phyloP scores from a whole-genome alignment of 345 rosid genomes.

The Dipteronia sinensis region DNA sequence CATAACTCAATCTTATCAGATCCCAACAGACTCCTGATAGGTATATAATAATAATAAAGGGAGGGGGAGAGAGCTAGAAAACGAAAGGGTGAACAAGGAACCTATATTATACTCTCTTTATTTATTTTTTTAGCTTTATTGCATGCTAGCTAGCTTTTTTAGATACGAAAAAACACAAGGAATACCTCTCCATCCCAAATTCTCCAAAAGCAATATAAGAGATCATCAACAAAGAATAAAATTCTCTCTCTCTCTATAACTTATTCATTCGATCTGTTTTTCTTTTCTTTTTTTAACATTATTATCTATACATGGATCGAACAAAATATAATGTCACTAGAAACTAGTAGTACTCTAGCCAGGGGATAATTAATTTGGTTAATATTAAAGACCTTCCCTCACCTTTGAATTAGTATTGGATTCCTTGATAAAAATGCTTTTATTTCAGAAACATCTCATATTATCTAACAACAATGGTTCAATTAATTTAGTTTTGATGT shows the following conservation, averaged over 20 bases:
- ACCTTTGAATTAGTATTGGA: no score
- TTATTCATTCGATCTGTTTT: neutral
- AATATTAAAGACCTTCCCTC: no score
- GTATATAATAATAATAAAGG: neutral
- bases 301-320: neutral
- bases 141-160: slow-evolving; percentile 11
- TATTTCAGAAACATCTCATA: no score
- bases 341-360: no score
- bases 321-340: slow-evolving; percentile 16
- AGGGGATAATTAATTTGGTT: no score
- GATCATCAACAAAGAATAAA: neutral
- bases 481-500: no score
- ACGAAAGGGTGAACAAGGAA: slow-evolving; percentile 11
- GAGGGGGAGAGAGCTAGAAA: neutral
- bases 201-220: slow-evolving; percentile 13
- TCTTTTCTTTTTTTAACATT: neutral
- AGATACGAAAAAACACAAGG: slow-evolving; percentile 31
- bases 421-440: no score
- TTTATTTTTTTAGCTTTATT: slow-evolving; percentile 17
- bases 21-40: no score
- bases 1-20: no score
- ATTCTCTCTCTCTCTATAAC: slow-evolving; percentile 15
- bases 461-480: no score
- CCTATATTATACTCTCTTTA: slow-evolving; percentile 11
- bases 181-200: slow-evolving; percentile 27